A percentile compares a stretch with the other conserved stretches of the same genome.
Evolutionary conservation across 352 stramenopile species (phyloP).

Genomic region (Pythium aquatile): DNA sequence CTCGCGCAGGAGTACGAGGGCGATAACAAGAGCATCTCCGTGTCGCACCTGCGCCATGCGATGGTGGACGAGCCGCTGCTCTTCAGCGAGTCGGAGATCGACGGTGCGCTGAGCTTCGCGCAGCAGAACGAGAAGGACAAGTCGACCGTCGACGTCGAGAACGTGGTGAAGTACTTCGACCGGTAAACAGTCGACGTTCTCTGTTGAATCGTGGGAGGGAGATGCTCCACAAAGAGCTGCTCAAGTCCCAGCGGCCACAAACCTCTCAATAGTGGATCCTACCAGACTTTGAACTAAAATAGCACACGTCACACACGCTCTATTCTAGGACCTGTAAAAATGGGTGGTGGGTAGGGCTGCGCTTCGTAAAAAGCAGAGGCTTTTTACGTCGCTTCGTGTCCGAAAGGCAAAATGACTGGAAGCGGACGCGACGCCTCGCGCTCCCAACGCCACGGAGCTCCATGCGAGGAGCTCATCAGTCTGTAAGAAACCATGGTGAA

Average conservation of each 20-base stretch:
- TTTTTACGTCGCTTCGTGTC: slow-evolving; percentile 20
- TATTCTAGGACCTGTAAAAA: slow-evolving; percentile 26
- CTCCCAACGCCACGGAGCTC: background rate
- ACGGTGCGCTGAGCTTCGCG: slow-evolving; percentile 48
- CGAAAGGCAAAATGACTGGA: slow-evolving; percentile 29
- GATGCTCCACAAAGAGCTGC: background rate
- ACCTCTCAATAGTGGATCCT: slow-evolving; percentile 13
- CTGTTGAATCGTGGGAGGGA: background rate
- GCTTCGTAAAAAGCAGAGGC: slow-evolving; percentile 24
- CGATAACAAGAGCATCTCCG: slow-evolving; percentile 46
- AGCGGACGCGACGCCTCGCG: slow-evolving; percentile 13
- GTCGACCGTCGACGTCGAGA: slow-evolving; percentile 50
- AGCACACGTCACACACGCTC: slow-evolving; percentile 13
- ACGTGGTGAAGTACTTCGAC: slow-evolving; percentile 67
- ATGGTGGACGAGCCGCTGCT: slow-evolving; percentile 78
- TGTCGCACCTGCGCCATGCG: slow-evolving; percentile 57
- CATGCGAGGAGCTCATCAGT: slow-evolving; percentile 9
- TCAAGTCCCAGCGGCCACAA: too few relatives aligned
- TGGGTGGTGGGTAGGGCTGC: slow-evolving; percentile 28
- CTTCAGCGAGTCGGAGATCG: slow-evolving; percentile 73
- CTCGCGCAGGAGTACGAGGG: slow-evolving; percentile 65
- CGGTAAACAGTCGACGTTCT: slow-evolving; percentile 12
- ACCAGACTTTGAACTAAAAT: slow-evolving; percentile 1
- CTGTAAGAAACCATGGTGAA: slow-evolving; percentile 79
- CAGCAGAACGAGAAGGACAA: slow-evolving; percentile 38